Base-by-base conservation (phyloP, 768 basidiomycete genomes). In the Boletellus emodensis region DNA sequence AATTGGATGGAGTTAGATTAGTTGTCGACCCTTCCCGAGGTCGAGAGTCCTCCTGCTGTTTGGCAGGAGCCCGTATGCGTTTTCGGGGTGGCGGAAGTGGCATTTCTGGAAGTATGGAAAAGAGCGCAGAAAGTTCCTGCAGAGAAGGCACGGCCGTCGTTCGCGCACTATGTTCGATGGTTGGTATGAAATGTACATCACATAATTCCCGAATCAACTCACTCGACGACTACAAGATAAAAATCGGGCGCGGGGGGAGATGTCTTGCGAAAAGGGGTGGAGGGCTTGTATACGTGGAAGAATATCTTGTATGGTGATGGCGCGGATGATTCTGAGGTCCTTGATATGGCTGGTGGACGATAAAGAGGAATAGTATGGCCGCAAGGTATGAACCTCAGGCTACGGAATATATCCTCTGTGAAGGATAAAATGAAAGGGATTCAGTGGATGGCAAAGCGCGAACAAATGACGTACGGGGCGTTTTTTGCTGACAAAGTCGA, bases 231-330 rank as follows among this genome's bases (percentile, higher is more conserved):
- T 1, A 90, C 89, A 17, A 96, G 70, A 44, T 84, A 78, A 68
- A 92, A 98, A 67, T 96, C 92, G 3, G 94, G 92, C 1, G 77
- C 74, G 6, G 85, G 83, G 6, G 87, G 89, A 1, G 79, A 71
- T 0, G 82, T 86, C 71, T 85, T 91, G 63, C 81, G 85, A 72
- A 84, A 95, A 8, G 87, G 76, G 0, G 91, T 90, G 7, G 82
- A 83, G 2, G 95, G 95, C 62, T 95, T 96, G 73, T 94, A 95
- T 4, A 92, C 74, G 61, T 96, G 87, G 68, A 77, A 98, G 71
- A 96, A 97, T 4, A 91, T 77, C 44, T 79, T 73, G 65, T 94
- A 97, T 3, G 64, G 44, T 28, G 56, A 50, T 3, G 54, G 33
- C 26, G 13, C 3, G 6, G 44, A 40, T 7, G 38, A 52, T 28